phyloP scores from a whole-genome alignment of 2,329 filamentous ascomycete species.

The Cladosporium phlei region DNA sequence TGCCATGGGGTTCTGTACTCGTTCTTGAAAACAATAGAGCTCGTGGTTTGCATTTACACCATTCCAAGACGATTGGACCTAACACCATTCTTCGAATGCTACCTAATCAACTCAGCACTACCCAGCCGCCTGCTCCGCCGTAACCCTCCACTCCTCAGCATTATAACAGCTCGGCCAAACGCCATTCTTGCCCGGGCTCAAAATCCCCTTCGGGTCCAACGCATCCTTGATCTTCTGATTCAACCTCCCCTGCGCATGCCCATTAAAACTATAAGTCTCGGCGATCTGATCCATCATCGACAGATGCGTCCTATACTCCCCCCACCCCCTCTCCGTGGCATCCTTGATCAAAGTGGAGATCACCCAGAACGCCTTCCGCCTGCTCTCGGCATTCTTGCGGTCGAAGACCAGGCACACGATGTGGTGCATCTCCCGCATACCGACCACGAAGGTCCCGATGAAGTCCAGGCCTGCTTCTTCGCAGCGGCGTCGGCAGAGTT shows the following conservation, averaged over 20 bases:
- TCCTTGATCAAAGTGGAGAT: slow-evolving; percentile 39
- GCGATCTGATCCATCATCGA: slow-evolving; percentile 44
- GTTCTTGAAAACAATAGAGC: too few species aligned
- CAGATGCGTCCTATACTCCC: slow-evolving; percentile 47
- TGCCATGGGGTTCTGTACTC: too few species aligned
- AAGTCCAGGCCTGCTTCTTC: slow-evolving; percentile 48
- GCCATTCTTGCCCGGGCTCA: slow-evolving; percentile 45
- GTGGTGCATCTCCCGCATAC: slow-evolving; percentile 53
- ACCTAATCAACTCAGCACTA: too few species aligned
- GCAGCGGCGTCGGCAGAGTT: slow-evolving; percentile 31
- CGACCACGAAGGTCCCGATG: slow-evolving; percentile 49
- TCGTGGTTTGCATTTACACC: too few species aligned
- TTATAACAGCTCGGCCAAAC: slow-evolving; percentile 27
- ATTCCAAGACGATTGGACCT: too few species aligned
- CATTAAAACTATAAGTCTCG: slow-evolving; percentile 41
- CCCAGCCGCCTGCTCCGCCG: too few species aligned
- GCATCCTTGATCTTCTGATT: slow-evolving; percentile 45
- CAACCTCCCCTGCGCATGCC: slow-evolving; percentile 39
- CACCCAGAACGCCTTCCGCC: slow-evolving; percentile 35
- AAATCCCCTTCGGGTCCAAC: slow-evolving; percentile 45
- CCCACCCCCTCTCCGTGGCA: slow-evolving; percentile 39
- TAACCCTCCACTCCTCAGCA: not conserved
- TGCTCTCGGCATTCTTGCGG: slow-evolving; percentile 37
- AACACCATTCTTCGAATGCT: too few species aligned
- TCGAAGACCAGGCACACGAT: slow-evolving; percentile 54